Evolutionary conservation across 768 basidiomycete species (phyloP).

Genomic region (Gautieria morchelliformis): DNA sequence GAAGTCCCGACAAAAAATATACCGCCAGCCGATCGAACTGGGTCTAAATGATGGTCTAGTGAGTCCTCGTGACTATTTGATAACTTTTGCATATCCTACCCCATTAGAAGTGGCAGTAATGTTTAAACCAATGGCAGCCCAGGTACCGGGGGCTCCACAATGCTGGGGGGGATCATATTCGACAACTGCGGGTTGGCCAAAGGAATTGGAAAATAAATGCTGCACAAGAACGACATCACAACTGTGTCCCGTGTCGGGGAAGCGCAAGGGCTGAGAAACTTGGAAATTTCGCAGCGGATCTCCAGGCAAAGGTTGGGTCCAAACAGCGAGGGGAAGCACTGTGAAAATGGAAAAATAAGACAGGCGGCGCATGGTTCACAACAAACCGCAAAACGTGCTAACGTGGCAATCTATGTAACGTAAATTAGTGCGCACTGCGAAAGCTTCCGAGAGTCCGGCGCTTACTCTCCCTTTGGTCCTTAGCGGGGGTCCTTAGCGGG

Average conservation of each 20-base stretch:
- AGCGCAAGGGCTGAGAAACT: neutral
- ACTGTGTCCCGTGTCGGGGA: neutral
- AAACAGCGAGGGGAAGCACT: neutral
- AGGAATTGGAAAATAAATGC: constrained; percentile 6
- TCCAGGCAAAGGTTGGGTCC: neutral
- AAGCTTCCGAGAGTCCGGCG: too few species aligned
- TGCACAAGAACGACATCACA: neutral
- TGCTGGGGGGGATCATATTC: constrained; percentile 7
- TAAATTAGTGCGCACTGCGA: too few species aligned
- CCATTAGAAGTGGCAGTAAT: neutral
- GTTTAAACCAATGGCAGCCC: constrained; percentile 7
- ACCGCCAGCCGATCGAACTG: constrained; percentile 8
- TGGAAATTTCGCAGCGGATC: constrained; percentile 3
- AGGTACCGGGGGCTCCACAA: constrained; percentile 5
- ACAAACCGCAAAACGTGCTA: neutral
- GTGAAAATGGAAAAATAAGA: neutral
- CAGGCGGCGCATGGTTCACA: neutral
- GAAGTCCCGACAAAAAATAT: neutral
- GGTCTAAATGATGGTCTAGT: neutral
- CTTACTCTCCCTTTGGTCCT: too few species aligned
- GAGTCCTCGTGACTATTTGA: neutral
- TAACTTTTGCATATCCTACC: neutral
- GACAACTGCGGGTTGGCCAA: constrained; percentile 4
- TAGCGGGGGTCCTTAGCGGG: too few species aligned
- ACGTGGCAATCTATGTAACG: neutral